Evolutionary conservation across 176 grass and related monocot genomes (phyloP), one percentile per base, ranked within the genome.

Genomic region (Puya raimondii): DNA sequence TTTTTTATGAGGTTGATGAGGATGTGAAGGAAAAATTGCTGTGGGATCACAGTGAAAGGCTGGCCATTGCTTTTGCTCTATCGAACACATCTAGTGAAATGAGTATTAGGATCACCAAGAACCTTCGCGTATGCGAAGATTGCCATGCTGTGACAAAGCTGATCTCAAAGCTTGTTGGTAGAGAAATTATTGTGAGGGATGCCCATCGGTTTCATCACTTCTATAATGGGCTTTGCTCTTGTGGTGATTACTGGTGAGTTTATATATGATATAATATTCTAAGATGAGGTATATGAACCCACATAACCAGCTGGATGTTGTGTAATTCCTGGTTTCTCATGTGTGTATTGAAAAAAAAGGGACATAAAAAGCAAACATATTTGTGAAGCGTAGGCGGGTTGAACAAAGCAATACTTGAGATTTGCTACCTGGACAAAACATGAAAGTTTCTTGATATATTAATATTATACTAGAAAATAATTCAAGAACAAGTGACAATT

Each of bases 1-100:
- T 72, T 7, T 72, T 56, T 47, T 72, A 72, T 59, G 70, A 72
- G 1, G 53, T 72, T 48, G 70, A 70, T 12, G 68, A 70, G 18
- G 23, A 70, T 70, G 49, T 26, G 49, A 70, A 70, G 21, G 68
- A 70, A 70, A 70, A 53, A 11, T 52, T 70, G 68, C 68, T 70
- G 12, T 70, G 68, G 68, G 68, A 70, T 70, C 68, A 70, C 68
- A 70, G 68, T 53, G 68, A 70, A 70, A 70, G 68, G 48, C 50
- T 70, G 49, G 68, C 68, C 22, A 70, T 70, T 53, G 68, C 68
- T 22, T 70, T 70, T 53, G 48, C 68, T 70, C 11, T 70, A 53
- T 51, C 51, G 53, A 70, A 27, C 11, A 70, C 21, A 27, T 53
- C 49, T 8, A 4, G 11, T 25, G 68, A 53, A 48, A 48, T 47